phyloP scores from a whole-genome alignment of 495 filamentous ascomycete genomes.

The Glutinoglossum americanum region DNA sequence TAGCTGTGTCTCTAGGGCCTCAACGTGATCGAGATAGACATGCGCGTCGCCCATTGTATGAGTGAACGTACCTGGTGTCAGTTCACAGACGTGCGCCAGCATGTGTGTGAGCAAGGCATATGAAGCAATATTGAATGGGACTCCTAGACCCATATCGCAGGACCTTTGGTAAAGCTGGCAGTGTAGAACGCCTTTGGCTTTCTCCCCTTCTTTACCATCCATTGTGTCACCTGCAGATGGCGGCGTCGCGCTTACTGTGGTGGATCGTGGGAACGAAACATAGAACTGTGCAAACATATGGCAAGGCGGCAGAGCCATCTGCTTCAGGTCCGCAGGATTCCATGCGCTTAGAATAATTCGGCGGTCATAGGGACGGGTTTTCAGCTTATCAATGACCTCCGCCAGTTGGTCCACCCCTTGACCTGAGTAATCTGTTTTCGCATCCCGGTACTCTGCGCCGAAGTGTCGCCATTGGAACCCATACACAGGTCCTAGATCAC shows the following conservation, averaged over 20 bases:
- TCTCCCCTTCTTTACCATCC: slow-evolving; percentile 14
- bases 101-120: slow-evolving; percentile 90
- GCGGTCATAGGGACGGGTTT: slow-evolving; percentile 64
- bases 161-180: slow-evolving; percentile 84
- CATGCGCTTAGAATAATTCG: slow-evolving; percentile 78
- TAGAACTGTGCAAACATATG: slow-evolving; percentile 99
- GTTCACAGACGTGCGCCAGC: slow-evolving; percentile 64
- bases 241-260: not conserved
- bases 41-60: slow-evolving; percentile 95
- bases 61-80: slow-evolving; percentile 64
- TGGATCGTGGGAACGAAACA: slow-evolving; percentile 46
- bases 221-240: slow-evolving; percentile 12
- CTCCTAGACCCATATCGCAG: slow-evolving; percentile 91
- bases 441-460: slow-evolving; percentile 67
- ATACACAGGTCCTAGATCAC: slow-evolving; percentile 90
- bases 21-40: slow-evolving; percentile 83
- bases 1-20: slow-evolving; percentile 63
- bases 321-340: slow-evolving; percentile 68
- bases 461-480: slow-evolving; percentile 99
- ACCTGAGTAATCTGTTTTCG: slow-evolving; percentile 61
- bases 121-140: slow-evolving; percentile 91
- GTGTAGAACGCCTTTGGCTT: slow-evolving; percentile 43
- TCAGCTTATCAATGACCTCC: slow-evolving; percentile 64
- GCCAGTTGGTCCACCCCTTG: slow-evolving; percentile 84
- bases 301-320: slow-evolving; percentile 92